Conservation (phyloP, 2,329 filamentous ascomycete species). For the Xylariaceae sp. region DNA sequence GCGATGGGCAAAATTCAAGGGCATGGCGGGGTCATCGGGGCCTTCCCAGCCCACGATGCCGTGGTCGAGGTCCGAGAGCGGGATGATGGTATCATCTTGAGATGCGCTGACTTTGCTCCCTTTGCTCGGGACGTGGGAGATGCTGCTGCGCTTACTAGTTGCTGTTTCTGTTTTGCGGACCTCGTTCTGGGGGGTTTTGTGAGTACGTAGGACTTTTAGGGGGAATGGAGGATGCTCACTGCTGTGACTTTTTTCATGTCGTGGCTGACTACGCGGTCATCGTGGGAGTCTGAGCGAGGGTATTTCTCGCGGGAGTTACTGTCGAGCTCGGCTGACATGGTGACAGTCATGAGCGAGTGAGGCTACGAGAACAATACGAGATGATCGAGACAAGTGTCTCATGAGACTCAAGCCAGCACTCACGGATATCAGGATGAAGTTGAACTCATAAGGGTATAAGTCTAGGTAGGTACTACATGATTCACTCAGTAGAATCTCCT, state of each 20-base stretch:
- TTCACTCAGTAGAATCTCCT: no score
- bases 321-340: slow-evolving; percentile 3
- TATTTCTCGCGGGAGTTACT: slow-evolving; percentile 6
- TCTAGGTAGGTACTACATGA: no score
- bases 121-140: slow-evolving; percentile 27
- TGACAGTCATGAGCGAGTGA: not conserved
- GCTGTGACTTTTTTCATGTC: slow-evolving; percentile 9
- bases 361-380: not conserved
- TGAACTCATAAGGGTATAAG: no score
- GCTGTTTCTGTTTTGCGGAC: slow-evolving; percentile 15
- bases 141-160: slow-evolving; percentile 13
- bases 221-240: slow-evolving; percentile 2
- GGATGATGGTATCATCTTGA: slow-evolving; percentile 35
- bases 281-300: slow-evolving; percentile 11
- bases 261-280: slow-evolving; percentile 6
- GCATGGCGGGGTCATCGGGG: slow-evolving; percentile 52
- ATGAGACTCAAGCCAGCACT: not conserved
- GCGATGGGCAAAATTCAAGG: slow-evolving; percentile 50
- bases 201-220: not conserved
- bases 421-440: no score
- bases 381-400: not conserved
- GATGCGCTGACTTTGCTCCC: slow-evolving; percentile 25
- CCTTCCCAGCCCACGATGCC: slow-evolving; percentile 57
- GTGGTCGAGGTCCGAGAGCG: slow-evolving; percentile 45
- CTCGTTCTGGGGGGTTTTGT: slow-evolving; percentile 10